Evolutionary conservation across 345 rosid species (phyloP).

Genomic region (Alliaria petiolata): DNA sequence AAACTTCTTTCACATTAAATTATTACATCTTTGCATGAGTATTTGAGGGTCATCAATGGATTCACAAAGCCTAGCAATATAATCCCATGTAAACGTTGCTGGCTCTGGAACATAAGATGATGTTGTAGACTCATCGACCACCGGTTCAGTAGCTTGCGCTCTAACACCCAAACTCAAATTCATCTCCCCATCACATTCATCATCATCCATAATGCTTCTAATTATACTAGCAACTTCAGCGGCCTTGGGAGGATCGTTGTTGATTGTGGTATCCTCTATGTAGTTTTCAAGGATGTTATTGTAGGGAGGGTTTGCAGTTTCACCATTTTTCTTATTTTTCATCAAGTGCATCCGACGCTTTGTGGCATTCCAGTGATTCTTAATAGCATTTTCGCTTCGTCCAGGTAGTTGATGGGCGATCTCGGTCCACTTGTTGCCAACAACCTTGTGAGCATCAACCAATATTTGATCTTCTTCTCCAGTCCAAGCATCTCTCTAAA

Average conservation of each 20-base stretch:
- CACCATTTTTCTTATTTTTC: neutral
- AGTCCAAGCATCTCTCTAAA: constrained; percentile 65
- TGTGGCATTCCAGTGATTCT: constrained; percentile 81
- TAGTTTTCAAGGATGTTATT: neutral
- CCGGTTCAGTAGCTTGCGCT: neutral
- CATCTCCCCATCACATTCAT: neutral
- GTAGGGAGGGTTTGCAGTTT: neutral
- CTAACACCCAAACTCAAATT: neutral
- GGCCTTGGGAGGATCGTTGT: neutral
- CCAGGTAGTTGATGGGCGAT: constrained; percentile 58
- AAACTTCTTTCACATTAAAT: neutral
- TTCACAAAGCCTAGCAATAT: neutral
- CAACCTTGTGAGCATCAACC: constrained; percentile 50
- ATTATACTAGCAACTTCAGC: neutral
- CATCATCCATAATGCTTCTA: neutral
- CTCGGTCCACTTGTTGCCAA: constrained; percentile 71
- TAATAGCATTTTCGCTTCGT: constrained; percentile 60
- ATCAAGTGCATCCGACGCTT: constrained; percentile 32
- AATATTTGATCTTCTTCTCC: constrained; percentile 69
- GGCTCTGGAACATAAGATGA: neutral
- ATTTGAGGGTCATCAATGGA: neutral
- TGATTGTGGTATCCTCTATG: neutral
- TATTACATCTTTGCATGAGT: neutral
- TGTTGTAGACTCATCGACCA: neutral
- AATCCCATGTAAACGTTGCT: neutral